Percentiles rank a stretch among this genome's conserved stretches.
Conservation (phyloP, 768 basidiomycete genomes). For the Rhizopogon sp. region DNA sequence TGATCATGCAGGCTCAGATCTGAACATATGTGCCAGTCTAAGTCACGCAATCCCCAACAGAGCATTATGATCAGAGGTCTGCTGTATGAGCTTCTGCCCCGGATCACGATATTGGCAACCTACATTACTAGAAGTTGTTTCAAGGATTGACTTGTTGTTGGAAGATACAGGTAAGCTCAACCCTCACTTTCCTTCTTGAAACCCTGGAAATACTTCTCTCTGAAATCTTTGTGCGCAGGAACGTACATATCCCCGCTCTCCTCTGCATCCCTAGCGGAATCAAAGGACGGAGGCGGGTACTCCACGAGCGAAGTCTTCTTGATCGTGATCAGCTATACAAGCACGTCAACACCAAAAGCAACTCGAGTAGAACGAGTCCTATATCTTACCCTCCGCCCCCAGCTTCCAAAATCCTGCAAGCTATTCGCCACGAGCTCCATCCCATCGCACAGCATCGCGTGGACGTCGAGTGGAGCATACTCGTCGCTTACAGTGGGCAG, state of each 20-base stretch:
- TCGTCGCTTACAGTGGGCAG: constrained; percentile 89
- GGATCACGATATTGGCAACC: background rate
- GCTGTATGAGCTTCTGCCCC: too few species aligned
- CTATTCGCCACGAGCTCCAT: constrained; percentile 89
- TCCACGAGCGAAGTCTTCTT: constrained; percentile 51
- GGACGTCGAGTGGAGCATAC: constrained; percentile 83
- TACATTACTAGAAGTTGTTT: background rate
- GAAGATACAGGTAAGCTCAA: background rate
- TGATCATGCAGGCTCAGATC: too few species aligned
- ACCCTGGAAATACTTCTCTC: constrained; percentile 82
- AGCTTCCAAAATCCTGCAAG: constrained; percentile 89
- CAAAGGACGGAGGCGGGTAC: constrained; percentile 55
- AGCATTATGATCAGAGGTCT: too few species aligned
- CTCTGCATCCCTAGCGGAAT: constrained; percentile 14
- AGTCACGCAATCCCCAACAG: too few species aligned
- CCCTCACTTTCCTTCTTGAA: constrained; percentile 46
- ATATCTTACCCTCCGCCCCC: constrained; percentile 80
- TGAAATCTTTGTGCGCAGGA: constrained; percentile 87
- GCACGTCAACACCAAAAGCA: constrained; percentile 1
- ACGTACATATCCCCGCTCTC: constrained; percentile 30
- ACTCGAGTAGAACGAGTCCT: background rate
- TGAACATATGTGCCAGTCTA: too few species aligned
- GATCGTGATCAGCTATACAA: constrained; percentile 84
- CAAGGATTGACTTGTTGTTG: background rate
- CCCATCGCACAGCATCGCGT: constrained; percentile 72